These are phyloP conservation scores for Termitomyces sp. DNA, from an alignment of 768 basidiomycete species.

Conservation along the genomic window DNA sequence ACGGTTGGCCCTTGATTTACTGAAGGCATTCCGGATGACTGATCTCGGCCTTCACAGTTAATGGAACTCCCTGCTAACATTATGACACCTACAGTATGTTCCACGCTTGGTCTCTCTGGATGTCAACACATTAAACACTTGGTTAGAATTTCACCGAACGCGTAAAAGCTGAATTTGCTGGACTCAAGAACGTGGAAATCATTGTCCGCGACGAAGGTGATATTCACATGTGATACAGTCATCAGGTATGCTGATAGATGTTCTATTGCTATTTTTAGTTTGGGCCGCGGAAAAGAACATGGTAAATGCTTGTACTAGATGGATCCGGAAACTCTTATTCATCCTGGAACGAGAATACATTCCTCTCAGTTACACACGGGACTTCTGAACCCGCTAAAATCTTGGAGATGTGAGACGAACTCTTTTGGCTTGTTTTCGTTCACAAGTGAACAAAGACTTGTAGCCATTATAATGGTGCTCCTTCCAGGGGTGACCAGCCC, in stretches of 20 bases:
- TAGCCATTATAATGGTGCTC: slow-evolving; percentile 80
- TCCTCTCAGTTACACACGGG: slow-evolving; percentile 83
- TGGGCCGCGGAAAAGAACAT: slow-evolving; percentile 86
- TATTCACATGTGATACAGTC: slow-evolving; percentile 2
- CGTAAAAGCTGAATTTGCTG: slow-evolving; percentile 58
- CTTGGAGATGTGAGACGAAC: slow-evolving; percentile 62
- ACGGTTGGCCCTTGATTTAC: slow-evolving; percentile 41
- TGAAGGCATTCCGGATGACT: neutral
- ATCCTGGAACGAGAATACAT: slow-evolving; percentile 49
- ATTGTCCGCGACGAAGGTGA: slow-evolving; percentile 70
- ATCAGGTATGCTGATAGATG: neutral
- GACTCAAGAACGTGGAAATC: slow-evolving; percentile 62
- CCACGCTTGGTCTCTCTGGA: neutral
- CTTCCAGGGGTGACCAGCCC: slow-evolving; percentile 48
- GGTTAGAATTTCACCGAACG: slow-evolving; percentile 64
- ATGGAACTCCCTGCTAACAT: slow-evolving; percentile 86
- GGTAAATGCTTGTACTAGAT: slow-evolving; percentile 34
- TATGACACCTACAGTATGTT: slow-evolving; percentile 70
- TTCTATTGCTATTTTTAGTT: slow-evolving; percentile 27
- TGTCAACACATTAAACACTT: neutral
- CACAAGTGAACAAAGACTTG: neutral
- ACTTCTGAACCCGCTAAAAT: slow-evolving; percentile 82
- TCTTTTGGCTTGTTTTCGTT: neutral
- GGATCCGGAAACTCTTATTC: neutral
- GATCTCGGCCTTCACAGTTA: slow-evolving; percentile 35